Evolutionary conservation across 2,329 filamentous ascomycete species (phyloP), one percentile per base, ranked within the genome.

Genomic region (Aspergillus sp.): DNA sequence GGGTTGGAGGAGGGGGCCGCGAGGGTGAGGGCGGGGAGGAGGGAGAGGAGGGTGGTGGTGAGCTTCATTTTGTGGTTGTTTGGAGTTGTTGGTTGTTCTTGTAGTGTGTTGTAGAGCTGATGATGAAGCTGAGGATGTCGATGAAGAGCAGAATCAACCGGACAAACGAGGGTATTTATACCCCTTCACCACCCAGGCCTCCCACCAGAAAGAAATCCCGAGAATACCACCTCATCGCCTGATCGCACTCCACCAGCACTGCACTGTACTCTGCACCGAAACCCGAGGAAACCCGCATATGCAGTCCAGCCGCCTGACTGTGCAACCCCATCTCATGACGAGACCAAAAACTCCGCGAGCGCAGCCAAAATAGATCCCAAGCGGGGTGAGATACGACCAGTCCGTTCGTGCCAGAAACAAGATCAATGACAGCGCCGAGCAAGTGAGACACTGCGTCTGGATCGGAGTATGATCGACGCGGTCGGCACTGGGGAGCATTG

Each of bases 21-120:
- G 38, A 58, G 64, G 47, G 66, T 60, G 48, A 75, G 57, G 54
- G 66, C 62, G 52, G 72, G 60, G 48, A 64, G 54, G 64, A 73
- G 31, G 38, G 72, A 31, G 57, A 69, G 61, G 49, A 65, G 43
- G 43, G 67, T 48, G 11, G 68, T 13, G 19, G 65, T 62, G 61
- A 69, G 59, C 64, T 74, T 74, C 73, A 75, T 75, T 59, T 53
- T 68, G 62, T 45, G 41, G 23, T 45, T 45, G 15, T 47, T 2
- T 59, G 31, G 34, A 19, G 34, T 31, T 22, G 43, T 4, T 23
- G n/a, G 28, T 19, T 51, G 28, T 34, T 38, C 7, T 34, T 38
- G 49, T 11, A 13, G 43, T n/a, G 11, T 11, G 9, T 28, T 48
- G 46, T 48, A 48, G 46, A 48, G 46, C 15, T 19, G 8, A 22